Evolutionary conservation across 805 yeast genomes (phyloP).

Genomic region (Naumovozyma castellii): DNA sequence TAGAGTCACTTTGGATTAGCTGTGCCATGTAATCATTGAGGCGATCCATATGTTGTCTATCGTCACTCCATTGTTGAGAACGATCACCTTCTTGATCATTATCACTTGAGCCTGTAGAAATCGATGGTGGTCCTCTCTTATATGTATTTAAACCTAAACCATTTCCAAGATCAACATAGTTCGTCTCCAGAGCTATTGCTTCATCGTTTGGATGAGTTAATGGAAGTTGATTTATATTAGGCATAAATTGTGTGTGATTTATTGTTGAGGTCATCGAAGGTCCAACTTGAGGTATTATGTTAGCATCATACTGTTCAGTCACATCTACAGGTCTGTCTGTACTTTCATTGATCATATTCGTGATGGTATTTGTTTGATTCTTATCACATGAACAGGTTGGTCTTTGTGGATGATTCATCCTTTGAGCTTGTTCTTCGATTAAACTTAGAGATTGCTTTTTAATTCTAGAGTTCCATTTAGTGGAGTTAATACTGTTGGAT

Average conservation of each 20-base stretch:
- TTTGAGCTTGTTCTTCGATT: not conserved
- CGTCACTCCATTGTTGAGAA: conserved; percentile 8
- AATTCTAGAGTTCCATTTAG: conserved; percentile 31
- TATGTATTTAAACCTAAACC: conserved; percentile 30
- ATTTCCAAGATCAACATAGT: conserved; percentile 28
- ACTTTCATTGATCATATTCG: too few species aligned
- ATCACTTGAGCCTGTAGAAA: conserved; percentile 29
- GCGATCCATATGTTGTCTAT: conserved; percentile 11
- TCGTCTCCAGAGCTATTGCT: conserved; percentile 2
- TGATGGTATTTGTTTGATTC: too few species aligned
- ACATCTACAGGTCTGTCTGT: too few species aligned
- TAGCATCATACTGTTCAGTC: too few species aligned
- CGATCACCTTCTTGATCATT: conserved; percentile 11
- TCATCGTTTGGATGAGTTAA: not conserved
- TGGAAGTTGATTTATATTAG: not conserved
- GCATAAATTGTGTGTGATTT: too few species aligned
- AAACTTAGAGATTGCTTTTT: conserved; percentile 7
- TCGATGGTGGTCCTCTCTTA: conserved; percentile 33
- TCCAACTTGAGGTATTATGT: conserved; percentile 1
- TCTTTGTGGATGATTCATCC: not conserved
- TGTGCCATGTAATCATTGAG: conserved; percentile 25
- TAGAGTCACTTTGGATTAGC: conserved; percentile 14
- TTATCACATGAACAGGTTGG: too few species aligned
- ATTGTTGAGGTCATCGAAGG: not conserved
- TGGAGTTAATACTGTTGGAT: conserved; percentile 43